phyloP scores from a whole-genome alignment of 1,284 basidiomycete species.

The Ustilago crameri region DNA sequence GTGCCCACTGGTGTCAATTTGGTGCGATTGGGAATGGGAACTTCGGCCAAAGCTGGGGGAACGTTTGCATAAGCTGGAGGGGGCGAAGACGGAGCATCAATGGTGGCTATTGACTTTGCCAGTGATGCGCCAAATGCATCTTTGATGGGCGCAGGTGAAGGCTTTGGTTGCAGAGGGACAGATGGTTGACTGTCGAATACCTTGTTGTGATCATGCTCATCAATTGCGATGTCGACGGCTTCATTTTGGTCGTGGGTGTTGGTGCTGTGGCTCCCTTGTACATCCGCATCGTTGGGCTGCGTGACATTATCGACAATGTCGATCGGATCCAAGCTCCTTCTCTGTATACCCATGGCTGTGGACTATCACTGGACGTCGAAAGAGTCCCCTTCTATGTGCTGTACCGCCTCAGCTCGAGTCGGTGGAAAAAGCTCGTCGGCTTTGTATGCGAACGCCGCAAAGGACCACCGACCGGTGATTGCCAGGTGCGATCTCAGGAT shows the following conservation, averaged over 20 bases:
- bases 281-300: slow-evolving; percentile 10
- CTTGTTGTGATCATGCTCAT: slow-evolving; percentile 39
- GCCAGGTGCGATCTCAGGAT: too few relatives aligned
- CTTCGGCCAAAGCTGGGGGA: background rate
- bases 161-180: slow-evolving; percentile 7
- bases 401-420: background rate
- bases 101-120: background rate
- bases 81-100: slow-evolving; percentile 12
- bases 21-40: background rate
- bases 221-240: slow-evolving; percentile 44
- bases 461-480: too few relatives aligned
- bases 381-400: background rate
- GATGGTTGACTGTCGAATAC: slow-evolving; percentile 24
- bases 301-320: slow-evolving; percentile 33
- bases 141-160: slow-evolving; percentile 2
- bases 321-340: slow-evolving; percentile 18
- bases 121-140: slow-evolving; percentile 1
- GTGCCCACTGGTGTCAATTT: background rate
- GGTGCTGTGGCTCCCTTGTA: slow-evolving; percentile 2
- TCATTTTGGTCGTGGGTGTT: slow-evolving; percentile 7
- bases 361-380: background rate
- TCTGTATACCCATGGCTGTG: slow-evolving; percentile 21
- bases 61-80: slow-evolving; percentile 16
- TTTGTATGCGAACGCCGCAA: too few relatives aligned
- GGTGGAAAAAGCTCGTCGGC: too few relatives aligned